These are phyloP conservation scores for Pestalotiopsis sp. DNA, from an alignment of 2,329 filamentous ascomycete species.

Conservation along the genomic window DNA sequence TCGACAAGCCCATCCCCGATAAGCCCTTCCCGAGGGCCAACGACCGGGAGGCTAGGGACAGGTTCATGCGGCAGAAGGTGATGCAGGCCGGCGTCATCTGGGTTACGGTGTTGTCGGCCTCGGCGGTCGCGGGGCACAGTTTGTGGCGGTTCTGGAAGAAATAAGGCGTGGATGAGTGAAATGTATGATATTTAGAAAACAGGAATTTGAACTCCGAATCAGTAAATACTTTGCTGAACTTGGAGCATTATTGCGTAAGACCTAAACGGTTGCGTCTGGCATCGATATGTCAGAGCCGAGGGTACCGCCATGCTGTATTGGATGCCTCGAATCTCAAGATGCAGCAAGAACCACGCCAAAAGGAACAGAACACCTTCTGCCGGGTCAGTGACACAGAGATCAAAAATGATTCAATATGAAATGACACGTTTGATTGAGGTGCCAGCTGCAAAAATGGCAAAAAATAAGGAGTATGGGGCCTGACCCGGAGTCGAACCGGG, in stretches of 20 bases:
- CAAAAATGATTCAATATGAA: too few species aligned
- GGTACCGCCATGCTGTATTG: too few species aligned
- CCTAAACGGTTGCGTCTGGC: too few species aligned
- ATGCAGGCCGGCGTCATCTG: background rate
- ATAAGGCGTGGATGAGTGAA: background rate
- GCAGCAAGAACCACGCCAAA: background rate
- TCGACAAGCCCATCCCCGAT: conserved; percentile 20
- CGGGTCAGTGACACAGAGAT: too few species aligned
- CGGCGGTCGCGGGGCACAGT: background rate
- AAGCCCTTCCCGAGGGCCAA: conserved; percentile 17
- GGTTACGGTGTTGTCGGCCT: background rate
- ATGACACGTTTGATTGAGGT: background rate
- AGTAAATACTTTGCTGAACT: too few species aligned
- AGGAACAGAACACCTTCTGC: too few species aligned
- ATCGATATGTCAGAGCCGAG: too few species aligned
- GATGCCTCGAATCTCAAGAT: background rate
- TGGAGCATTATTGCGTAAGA: too few species aligned
- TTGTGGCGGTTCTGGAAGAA: background rate
- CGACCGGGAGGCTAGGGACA: conserved; percentile 11
- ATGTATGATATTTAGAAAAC: background rate
- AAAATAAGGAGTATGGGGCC: background rate
- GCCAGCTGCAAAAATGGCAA: background rate
- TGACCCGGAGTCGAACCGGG: conserved; percentile 6
- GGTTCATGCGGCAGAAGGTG: conserved; percentile 21
- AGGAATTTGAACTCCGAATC: background rate